Evolutionary conservation across 345 rosid genomes (phyloP), one percentile per base, ranked within the genome.

Genomic region (Cardamine resedifolia): DNA sequence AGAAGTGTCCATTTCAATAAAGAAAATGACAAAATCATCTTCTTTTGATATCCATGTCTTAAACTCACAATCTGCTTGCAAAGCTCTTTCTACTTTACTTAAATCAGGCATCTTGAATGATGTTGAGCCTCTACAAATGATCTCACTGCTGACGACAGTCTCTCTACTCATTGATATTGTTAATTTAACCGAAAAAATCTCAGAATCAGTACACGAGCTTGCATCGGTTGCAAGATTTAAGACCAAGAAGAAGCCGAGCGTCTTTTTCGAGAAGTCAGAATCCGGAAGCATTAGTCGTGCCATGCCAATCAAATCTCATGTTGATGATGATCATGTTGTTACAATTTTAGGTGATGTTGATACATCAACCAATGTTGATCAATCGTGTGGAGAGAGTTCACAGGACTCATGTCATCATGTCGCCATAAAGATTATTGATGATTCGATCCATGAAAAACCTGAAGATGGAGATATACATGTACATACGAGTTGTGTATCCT

Each of bases 151-250:
- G 15, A 83, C 92, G 0, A 88, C 84, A 2, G 85, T 88, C 58
- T 88, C 92, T 1, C 28, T 90, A 10, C 78, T 92, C 4, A 80
- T 80, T 43, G 91, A 90, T 10, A 71, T 86, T 33, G 92, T 84
- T 19, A 61, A 77, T 1, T 72, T 79, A 76, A 79, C 78, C 1
- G 83, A 89, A 31, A 76, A 77, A 58, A 77, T 89, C 12, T 81
- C 86, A 11, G 87, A 86, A 62, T 72, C 87, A 0, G 79, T 82
- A 5, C 55, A 77, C 18, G 87, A 89, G 72, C 87, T 91, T 23
- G 84, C 90, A 21, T 75, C 85, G 1, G 72, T 60, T n/a, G 91
- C 94, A 2, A 57, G 68, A 3, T 87, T 91, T 62, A 58, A 78
- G 62, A 77, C 38, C 30, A 77, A 71, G 4, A n/a, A 36, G 57